These are phyloP conservation scores for Corinectria fuckeliana DNA, from an alignment of 2,329 filamentous ascomycete genomes.

Conservation along the genomic window DNA sequence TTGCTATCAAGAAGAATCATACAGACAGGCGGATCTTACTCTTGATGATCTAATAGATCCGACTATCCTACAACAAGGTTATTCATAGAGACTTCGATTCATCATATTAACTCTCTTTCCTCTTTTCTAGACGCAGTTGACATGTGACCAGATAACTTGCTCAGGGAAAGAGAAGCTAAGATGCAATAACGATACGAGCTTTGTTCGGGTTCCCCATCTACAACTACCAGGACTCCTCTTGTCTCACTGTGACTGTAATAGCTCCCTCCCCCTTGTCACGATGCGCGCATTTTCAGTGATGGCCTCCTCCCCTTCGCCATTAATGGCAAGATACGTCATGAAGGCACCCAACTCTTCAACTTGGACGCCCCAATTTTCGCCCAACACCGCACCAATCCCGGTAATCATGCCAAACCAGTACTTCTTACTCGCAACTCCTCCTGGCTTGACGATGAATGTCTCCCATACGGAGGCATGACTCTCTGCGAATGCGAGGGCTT, in stretches of 20 bases:
- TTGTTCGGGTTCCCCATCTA: background rate
- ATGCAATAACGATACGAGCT: background rate
- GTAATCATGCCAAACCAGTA: background rate
- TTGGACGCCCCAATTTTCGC: conserved; percentile 25
- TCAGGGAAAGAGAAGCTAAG: background rate
- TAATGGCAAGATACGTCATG: conserved; percentile 25
- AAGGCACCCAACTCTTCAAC: conserved; percentile 29
- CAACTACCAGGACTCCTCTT: background rate
- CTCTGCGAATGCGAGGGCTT: conserved; percentile 18
- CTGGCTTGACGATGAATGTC: conserved; percentile 28
- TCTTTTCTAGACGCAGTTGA: no score
- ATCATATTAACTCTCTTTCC: background rate
- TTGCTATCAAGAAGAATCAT: background rate
- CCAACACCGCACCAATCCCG: conserved; percentile 10
- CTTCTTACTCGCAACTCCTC: conserved; percentile 15
- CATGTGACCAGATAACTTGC: no score
- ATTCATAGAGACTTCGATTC: background rate
- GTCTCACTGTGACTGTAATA: conserved; percentile 6
- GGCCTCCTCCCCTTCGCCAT: conserved; percentile 15
- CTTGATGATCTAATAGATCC: conserved; percentile 13
- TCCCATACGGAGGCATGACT: conserved; percentile 18
- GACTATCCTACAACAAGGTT: background rate
- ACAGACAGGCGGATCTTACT: background rate
- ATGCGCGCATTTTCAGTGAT: conserved; percentile 23
- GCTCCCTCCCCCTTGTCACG: conserved; percentile 13